Evolutionary conservation across 306 rosid species (phyloP).

Genomic region (peach (Prunus persica)): Prunus_persica_NCBIv2 NC_034009.1:36270001-36270500

Average conservation of each 20-base stretch:
- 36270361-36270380: slow-evolving; percentile 40
- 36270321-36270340: slow-evolving; percentile 41
- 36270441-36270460: slow-evolving; percentile 71
- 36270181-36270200: neutral
- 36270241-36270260: slow-evolving; percentile 3
- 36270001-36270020: no score
- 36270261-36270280: slow-evolving; percentile 28
- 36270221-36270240: slow-evolving; percentile 8
- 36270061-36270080: no score
- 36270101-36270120: no score
- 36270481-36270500: slow-evolving; percentile 67
- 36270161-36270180: neutral
- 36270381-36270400: slow-evolving; percentile 37
- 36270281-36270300: slow-evolving; percentile 9
- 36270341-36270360: slow-evolving; percentile 35
- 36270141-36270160: neutral
- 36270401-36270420: slow-evolving; percentile 32
- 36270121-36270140: neutral
- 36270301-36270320: slow-evolving; percentile 34
- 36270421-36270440: slow-evolving; percentile 13
- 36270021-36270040: no score
- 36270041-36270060: no score
- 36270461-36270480: slow-evolving; percentile 79
- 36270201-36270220: slow-evolving; percentile 13
- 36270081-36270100: no score